Conservation (phyloP, 352 stramenopile genomes). For the Globisporangium splendens region DNA sequence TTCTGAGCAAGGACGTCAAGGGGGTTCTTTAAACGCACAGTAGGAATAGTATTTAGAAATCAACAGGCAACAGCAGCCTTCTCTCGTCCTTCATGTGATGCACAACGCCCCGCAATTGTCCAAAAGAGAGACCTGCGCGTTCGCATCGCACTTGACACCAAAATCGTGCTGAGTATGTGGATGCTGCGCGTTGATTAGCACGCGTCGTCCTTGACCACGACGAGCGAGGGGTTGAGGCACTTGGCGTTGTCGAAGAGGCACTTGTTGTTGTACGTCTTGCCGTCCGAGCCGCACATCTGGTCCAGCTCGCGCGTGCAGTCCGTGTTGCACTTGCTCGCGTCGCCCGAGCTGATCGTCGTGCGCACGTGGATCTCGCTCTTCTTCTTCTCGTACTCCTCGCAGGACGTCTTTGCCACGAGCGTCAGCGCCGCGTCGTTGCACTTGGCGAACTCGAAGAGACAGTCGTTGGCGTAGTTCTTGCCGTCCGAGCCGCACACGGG, state of each 20-base stretch:
- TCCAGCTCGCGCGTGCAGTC: constrained; percentile 13
- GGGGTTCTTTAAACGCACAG: too few species aligned
- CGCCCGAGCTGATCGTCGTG: constrained; percentile 8
- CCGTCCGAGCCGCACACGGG: constrained; percentile 17
- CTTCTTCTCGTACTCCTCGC: background rate
- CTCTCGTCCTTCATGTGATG: too few species aligned
- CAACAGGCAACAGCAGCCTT: too few species aligned
- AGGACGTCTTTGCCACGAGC: constrained; percentile 3
- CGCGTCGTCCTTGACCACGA: constrained; percentile 6
- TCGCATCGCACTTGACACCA: too few species aligned
- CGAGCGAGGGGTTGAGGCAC: constrained; percentile 11
- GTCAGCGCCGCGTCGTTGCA: constrained; percentile 12
- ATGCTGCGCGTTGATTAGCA: background rate
- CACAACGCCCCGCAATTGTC: too few species aligned
- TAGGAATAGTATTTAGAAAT: too few species aligned
- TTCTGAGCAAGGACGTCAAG: too few species aligned
- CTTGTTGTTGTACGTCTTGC: constrained; percentile 19
- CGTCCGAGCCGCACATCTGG: constrained; percentile 15
- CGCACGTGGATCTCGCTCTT: constrained; percentile 6
- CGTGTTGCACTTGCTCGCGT: constrained; percentile 4
- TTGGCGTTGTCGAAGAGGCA: constrained; percentile 16
- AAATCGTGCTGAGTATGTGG: background rate
- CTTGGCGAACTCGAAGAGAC: constrained; percentile 18
- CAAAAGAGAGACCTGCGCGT: too few species aligned
- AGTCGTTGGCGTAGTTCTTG: constrained; percentile 17